Conservation (phyloP, 306 rosid species). For the Echinosophora koreensis region DNA sequence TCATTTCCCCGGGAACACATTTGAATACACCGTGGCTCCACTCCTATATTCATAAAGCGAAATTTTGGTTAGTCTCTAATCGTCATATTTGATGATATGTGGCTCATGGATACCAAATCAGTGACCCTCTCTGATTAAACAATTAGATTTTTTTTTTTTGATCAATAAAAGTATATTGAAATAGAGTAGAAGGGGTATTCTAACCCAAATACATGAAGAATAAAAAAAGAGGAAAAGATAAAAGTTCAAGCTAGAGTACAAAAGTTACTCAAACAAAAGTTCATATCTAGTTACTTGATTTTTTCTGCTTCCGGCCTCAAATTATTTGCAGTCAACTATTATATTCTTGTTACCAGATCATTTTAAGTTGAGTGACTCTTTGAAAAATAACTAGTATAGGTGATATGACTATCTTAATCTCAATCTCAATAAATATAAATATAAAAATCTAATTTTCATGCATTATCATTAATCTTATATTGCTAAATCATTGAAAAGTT, state of each 20-base stretch:
- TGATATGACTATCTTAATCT: background rate
- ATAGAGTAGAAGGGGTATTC: too few species aligned
- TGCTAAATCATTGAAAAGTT: background rate
- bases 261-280: background rate
- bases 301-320: background rate
- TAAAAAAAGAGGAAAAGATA: too few species aligned
- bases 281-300: background rate
- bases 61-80: slow-evolving; percentile 21
- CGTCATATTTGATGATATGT: background rate
- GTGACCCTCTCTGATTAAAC: background rate
- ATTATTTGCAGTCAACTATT: background rate
- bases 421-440: background rate
- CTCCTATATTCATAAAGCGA: slow-evolving; percentile 55
- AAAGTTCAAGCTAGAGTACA: too few species aligned
- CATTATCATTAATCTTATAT: too few species aligned
- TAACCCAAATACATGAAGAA: too few species aligned
- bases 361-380: slow-evolving; percentile 3
- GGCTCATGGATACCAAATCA: background rate
- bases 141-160: background rate
- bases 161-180: too few species aligned
- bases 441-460: slow-evolving; percentile 12
- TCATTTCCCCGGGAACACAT: slow-evolving; percentile 64
- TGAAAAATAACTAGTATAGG: slow-evolving; percentile 15
- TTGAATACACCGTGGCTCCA: slow-evolving; percentile 63
- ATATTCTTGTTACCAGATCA: background rate